Conservation (phyloP, 345 rosid species). For the Cardamine occulta region DNA sequence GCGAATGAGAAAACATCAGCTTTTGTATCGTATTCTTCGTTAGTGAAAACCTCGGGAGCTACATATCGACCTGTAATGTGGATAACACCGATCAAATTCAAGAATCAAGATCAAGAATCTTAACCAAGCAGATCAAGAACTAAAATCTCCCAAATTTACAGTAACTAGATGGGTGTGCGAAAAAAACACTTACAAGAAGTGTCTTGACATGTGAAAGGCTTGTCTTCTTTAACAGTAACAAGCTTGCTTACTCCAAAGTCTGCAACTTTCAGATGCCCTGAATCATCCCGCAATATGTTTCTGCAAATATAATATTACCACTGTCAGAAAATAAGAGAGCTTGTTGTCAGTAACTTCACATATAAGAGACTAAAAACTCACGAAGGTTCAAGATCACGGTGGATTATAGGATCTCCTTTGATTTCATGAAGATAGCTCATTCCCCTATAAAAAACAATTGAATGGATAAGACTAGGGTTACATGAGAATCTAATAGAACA, state of each 20-base stretch:
- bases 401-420: slow-evolving; percentile 85
- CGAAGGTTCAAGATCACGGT: slow-evolving; percentile 99
- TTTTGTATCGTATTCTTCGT: slow-evolving; percentile 81
- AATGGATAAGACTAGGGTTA: slow-evolving; percentile 6
- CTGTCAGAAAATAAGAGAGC: slow-evolving; percentile 33
- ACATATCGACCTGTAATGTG: slow-evolving; percentile 70
- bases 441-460: slow-evolving; percentile 67
- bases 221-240: slow-evolving; percentile 84
- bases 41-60: slow-evolving; percentile 82
- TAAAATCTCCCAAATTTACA: neutral
- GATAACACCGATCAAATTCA: slow-evolving; percentile 1
- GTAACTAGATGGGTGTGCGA: neutral
- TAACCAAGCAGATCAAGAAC: slow-evolving; percentile 21
- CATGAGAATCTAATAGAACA: slow-evolving; percentile 2
- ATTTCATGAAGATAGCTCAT: slow-evolving; percentile 93
- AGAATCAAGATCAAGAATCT: slow-evolving; percentile 26
- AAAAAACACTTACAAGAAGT: slow-evolving; percentile 65
- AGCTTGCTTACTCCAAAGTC: slow-evolving; percentile 95
- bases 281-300: slow-evolving; percentile 90
- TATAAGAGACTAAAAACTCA: slow-evolving; percentile 48
- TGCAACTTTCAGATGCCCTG: slow-evolving; percentile 95
- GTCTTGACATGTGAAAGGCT: slow-evolving; percentile 65
- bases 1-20: slow-evolving; percentile 96
- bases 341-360: neutral
- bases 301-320: slow-evolving; percentile 51